phyloP scores from a whole-genome alignment of 768 basidiomycete genomes.

The Udeniomyces megalosporus region DNA sequence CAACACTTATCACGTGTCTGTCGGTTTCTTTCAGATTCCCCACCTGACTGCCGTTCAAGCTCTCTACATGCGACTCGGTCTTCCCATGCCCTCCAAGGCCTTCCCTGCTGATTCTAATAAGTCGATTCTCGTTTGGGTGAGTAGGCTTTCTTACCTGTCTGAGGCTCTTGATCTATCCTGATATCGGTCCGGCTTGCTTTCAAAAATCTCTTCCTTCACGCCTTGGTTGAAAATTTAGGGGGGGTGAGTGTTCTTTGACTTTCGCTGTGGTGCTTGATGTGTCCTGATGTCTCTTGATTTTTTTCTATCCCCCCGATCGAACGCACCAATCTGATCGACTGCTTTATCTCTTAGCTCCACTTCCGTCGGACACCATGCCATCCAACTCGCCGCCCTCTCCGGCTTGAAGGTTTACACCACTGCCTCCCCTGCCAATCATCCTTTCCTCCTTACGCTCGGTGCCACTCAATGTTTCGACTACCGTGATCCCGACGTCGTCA shows the following conservation, averaged over 20 bases:
- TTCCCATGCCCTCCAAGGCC: not conserved
- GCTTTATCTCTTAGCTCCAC: too few relatives aligned
- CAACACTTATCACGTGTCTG: not conserved
- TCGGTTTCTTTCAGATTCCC: not conserved
- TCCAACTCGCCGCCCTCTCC: slow-evolving; percentile 33
- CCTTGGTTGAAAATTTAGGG: too few relatives aligned
- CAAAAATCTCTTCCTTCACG: too few relatives aligned
- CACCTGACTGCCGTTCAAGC: slow-evolving; percentile 5
- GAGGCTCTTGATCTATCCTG: too few relatives aligned
- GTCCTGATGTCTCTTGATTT: too few relatives aligned
- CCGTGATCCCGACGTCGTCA: not conserved
- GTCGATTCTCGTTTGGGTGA: not conserved
- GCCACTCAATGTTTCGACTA: slow-evolving; percentile 26
- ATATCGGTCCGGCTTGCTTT: too few relatives aligned
- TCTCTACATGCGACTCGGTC: not conserved
- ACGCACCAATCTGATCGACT: too few relatives aligned
- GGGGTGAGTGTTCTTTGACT: too few relatives aligned
- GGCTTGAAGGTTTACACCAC: slow-evolving; percentile 11
- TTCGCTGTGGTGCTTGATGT: too few relatives aligned
- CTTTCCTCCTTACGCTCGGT: slow-evolving; percentile 25
- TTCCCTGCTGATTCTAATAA: not conserved
- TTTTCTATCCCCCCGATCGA: too few relatives aligned
- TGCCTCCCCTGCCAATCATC: not conserved
- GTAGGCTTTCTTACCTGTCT: not conserved
- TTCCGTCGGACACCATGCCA: slow-evolving; percentile 29